Percentiles rank a stretch among this genome's conserved stretches.
Evolutionary conservation across 2,329 filamentous ascomycete species (phyloP).

Genomic region (Colletotrichum melonis): DNA sequence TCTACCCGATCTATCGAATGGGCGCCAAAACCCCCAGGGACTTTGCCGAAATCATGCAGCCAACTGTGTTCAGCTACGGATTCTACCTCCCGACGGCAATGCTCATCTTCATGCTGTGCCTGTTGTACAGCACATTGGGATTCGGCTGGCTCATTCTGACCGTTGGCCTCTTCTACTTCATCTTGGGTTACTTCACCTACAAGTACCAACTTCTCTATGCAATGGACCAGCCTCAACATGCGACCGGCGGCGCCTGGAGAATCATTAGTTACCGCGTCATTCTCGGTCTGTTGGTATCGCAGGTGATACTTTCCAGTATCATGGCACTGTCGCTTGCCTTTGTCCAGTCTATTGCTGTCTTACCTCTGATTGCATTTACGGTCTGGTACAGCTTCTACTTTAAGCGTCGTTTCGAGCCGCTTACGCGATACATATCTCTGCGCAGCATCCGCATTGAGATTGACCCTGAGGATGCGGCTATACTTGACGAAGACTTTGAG

Average conservation of each 20-base stretch:
- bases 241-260: constrained; percentile 92
- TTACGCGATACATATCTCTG: constrained; percentile 93
- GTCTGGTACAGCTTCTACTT: constrained; percentile 93
- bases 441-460: constrained; percentile 77
- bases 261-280: constrained; percentile 96
- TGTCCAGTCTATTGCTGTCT: constrained; percentile 76
- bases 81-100: constrained; percentile 95
- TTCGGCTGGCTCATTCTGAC: constrained; percentile 84
- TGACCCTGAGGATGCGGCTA: constrained; percentile 51
- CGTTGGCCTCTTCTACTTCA: constrained; percentile 85
- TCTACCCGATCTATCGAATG: constrained; percentile 85
- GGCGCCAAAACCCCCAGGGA: constrained; percentile 90
- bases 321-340: constrained; percentile 81
- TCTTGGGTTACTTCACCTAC: constrained; percentile 88
- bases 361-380: constrained; percentile 82
- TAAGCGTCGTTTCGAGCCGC: constrained; percentile 81
- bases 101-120: constrained; percentile 92
- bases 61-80: constrained; percentile 92
- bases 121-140: constrained; percentile 91
- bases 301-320: constrained; percentile 89
- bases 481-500: constrained; percentile 50
- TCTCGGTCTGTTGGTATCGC: constrained; percentile 87
- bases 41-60: constrained; percentile 82
- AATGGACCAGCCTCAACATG: constrained; percentile 97
- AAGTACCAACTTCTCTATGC: constrained; percentile 98